Evolutionary conservation across 108 stramenopile genomes (phyloP), one percentile per base, ranked within the genome.

Genomic region (Cyclotella baltica): DNA sequence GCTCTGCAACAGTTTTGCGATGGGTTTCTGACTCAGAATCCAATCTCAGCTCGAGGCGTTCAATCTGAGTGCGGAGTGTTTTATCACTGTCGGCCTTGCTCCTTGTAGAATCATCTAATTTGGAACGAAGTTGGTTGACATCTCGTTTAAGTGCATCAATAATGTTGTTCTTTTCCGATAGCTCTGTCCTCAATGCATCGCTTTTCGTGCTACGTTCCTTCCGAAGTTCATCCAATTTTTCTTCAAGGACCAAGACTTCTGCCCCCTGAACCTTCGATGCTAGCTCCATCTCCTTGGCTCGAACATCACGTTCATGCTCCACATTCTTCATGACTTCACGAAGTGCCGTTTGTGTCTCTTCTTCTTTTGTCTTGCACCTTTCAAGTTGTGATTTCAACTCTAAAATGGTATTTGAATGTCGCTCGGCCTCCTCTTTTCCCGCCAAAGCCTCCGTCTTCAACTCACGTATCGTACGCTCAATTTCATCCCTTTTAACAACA

Each of bases 41-140:
- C 50, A 77, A 22, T 51, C 48, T 77, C 59, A 62, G 6, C n/a
- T 69, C 67, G 8, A 77, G 31, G 2, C 67, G 67, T 33, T 68
- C 56, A 67, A 69, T 43, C 33, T 61, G 55, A 46, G 31, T 37
- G 29, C 58, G 55, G 0, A 61, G 37, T 25, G 62, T 64, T 22
- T 38, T 40, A 25, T 51, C 67, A 33, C 35, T 35, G n/a, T 61
- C 71, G n/a, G 48, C 71, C 59, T 72, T 72, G 71, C 71, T 72
- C 47, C n/a, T 58, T 2, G 40, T 61, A 30, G 33, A 30, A 46
- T 72, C 29, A 50, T 77, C 48, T 19, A 67, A 36, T 30, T 56
- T 47, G 34, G 59, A 37, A 59, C 66, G 65, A 48, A 77, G 67
- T 3, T 29, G 58, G 40, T 51, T 66, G 38, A 77, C 57, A 27